Evolutionary conservation across 2,329 filamentous ascomycete species (phyloP), one percentile per base, ranked within the genome.

Genomic region (Phoma sp.): DNA sequence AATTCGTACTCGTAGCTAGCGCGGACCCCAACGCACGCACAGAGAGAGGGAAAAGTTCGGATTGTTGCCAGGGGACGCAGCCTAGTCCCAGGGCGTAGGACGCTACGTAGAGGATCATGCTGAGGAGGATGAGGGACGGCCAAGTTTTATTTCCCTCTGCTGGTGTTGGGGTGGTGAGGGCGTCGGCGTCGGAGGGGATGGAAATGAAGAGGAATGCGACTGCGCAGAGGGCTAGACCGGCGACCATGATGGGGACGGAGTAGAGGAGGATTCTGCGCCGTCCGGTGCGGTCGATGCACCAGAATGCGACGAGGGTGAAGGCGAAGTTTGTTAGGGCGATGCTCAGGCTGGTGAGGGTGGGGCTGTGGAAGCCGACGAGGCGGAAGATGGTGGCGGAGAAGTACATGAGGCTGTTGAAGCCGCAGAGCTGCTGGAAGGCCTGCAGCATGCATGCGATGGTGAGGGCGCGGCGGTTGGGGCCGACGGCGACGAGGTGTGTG

Each of bases 1-100:
- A 98, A 68, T 90, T 97, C 6, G 91, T 96, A 5, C 87, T 88
- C 7, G 93, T 93, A 1, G 89, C 84, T 5, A 91, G 74, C 0
- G 87, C 87, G 53, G 87, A 90, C 23, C 90, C 91, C 1, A 91
- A 75, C 4, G 87, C 87, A 42, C 90, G 86, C 38, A 92, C 89
- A 25, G 83, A 82, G 40, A 93, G 80, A 1, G 92, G 90, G 69
- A 97, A 97, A 26, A 96, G 70, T 77, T 98, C 93, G 64, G 88
- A 91, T 77, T 96, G 93, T 82, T 96, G 93, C 93, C 93, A 98
- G 0, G 93, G 93, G 2, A 98, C 92, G 65, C 92, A 96, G 7
- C 93, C 93, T 2, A 98, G 82, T 2, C 93, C 93, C 1, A 93
- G 80, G 1, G 93, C 93, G 71, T 96, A 98, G 1, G 88, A 83